A percentile compares a stretch with the other conserved stretches of the same genome.
Evolutionary conservation across 495 filamentous ascomycete genomes (phyloP).

Genomic region (Glonium stellatum): DNA sequence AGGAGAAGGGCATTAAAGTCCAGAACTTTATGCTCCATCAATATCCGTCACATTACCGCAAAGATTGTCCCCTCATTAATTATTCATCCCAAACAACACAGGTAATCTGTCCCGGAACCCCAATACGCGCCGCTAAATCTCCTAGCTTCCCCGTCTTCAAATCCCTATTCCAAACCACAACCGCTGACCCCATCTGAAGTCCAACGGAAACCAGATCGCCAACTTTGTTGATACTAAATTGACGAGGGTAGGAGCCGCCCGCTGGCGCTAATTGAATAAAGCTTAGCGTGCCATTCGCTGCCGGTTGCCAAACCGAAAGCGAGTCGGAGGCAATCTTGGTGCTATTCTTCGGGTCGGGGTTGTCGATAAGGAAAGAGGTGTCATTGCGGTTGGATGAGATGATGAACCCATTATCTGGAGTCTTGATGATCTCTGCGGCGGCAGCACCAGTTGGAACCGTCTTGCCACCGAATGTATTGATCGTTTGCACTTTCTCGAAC

Average conservation of each 20-base stretch:
- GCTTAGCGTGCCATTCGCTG: constrained; percentile 24
- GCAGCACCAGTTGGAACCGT: constrained; percentile 34
- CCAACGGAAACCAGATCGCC: constrained; percentile 36
- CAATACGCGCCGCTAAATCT: constrained; percentile 22
- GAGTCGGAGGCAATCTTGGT: constrained; percentile 39
- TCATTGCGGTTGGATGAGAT: constrained; percentile 59
- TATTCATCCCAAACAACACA: constrained; percentile 35
- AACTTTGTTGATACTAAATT: constrained; percentile 34
- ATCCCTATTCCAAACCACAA: constrained; percentile 30
- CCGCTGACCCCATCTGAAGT: constrained; percentile 24
- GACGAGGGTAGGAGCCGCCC: constrained; percentile 38
- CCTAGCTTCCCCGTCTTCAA: constrained; percentile 30
- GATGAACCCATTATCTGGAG: constrained; percentile 55
- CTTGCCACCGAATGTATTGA: constrained; percentile 23
- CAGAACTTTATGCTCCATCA: neutral
- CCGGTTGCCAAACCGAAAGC: constrained; percentile 37
- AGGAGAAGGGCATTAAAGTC: neutral
- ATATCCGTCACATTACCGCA: neutral
- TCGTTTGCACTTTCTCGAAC: constrained; percentile 27
- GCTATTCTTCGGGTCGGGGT: constrained; percentile 26
- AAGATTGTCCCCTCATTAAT: neutral
- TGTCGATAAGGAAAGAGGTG: constrained; percentile 36
- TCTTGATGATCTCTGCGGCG: constrained; percentile 54
- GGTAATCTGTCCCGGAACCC: constrained; percentile 24
- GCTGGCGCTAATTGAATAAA: constrained; percentile 36